Conservation (phyloP, 768 basidiomycete genomes). For the Pleurotus platypus region DNA sequence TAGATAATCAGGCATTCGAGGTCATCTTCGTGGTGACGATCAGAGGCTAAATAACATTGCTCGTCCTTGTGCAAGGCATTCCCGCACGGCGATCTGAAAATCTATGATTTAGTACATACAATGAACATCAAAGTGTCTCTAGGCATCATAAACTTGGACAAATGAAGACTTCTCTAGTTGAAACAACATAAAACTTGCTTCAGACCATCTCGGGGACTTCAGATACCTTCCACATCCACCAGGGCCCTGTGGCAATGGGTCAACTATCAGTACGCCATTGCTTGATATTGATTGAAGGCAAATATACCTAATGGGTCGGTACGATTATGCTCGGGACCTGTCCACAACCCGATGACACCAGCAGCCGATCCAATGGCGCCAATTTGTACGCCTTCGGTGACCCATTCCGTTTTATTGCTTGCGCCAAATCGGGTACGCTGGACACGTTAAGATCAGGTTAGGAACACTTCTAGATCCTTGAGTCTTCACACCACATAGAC, state of each 20-base stretch:
- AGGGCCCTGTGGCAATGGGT: slow-evolving; percentile 39
- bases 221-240: slow-evolving; percentile 19
- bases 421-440: slow-evolving; percentile 29
- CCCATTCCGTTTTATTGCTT: slow-evolving; percentile 40
- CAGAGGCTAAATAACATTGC: too few relatives aligned
- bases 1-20: too few relatives aligned
- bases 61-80: too few relatives aligned
- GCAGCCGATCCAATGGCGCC: slow-evolving; percentile 50
- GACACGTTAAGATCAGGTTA: neutral
- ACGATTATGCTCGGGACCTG: slow-evolving; percentile 42
- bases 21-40: too few relatives aligned
- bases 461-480: neutral
- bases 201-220: neutral
- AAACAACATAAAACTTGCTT: too few relatives aligned
- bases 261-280: neutral
- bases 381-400: slow-evolving; percentile 52
- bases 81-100: too few relatives aligned
- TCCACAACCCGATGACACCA: slow-evolving; percentile 50
- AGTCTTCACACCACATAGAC: neutral
- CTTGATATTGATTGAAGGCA: neutral
- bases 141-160: too few relatives aligned
- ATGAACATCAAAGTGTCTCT: too few relatives aligned
- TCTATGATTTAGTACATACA: too few relatives aligned
- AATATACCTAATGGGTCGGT: neutral
- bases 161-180: too few relatives aligned